phyloP scores from a whole-genome alignment of 176 grass and related monocot genomes.

The Musa beccarii region DNA sequence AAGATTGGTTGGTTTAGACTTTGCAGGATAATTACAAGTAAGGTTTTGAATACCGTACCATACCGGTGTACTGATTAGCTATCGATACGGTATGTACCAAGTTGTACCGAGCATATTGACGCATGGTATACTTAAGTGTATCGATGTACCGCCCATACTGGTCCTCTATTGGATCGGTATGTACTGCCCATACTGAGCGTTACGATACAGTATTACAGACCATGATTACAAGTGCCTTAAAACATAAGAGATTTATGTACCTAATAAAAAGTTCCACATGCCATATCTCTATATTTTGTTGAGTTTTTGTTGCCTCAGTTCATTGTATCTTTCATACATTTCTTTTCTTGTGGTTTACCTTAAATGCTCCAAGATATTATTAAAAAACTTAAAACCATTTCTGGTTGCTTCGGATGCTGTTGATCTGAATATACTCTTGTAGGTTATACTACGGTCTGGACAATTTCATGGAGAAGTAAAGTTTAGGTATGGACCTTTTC shows the following conservation, averaged over 20 bases:
- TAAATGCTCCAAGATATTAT: neutral
- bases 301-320: neutral
- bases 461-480: slow-evolving; percentile 68
- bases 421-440: slow-evolving; percentile 25
- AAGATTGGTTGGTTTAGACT: too few species aligned
- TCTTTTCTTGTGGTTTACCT: neutral
- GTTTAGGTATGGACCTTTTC: slow-evolving; percentile 47
- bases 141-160: too few species aligned
- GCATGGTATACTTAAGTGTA: too few species aligned
- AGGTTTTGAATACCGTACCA: too few species aligned
- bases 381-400: neutral
- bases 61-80: too few species aligned
- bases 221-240: neutral
- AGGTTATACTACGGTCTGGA: slow-evolving; percentile 64
- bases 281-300: neutral
- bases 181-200: too few species aligned
- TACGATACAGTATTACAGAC: too few species aligned
- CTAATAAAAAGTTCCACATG: neutral
- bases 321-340: neutral
- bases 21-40: neutral
- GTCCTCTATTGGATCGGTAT: too few species aligned
- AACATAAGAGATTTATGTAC: neutral
- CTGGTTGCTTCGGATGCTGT: neutral
- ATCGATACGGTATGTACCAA: too few species aligned
- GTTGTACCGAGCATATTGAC: too few species aligned